phyloP scores from a whole-genome alignment of 1,139 yeast genomes.

The Suhomyces panamericanus region DNA sequence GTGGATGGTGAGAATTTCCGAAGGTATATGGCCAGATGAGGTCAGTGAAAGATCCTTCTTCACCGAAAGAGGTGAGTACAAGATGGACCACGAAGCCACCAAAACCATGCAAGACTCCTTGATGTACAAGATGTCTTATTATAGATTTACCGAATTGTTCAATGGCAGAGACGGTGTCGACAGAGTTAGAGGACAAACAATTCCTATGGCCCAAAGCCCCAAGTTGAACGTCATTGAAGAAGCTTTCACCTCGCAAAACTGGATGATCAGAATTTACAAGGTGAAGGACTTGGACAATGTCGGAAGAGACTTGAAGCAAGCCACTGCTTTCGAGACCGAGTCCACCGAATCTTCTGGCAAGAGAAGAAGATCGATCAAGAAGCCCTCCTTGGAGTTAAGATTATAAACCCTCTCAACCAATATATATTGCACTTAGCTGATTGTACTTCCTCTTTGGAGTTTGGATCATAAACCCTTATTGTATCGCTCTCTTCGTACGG shows the following conservation, averaged over 20 bases:
- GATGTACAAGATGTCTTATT: constrained; percentile 94
- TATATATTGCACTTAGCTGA: too few relatives aligned
- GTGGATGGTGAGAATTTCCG: constrained; percentile 99
- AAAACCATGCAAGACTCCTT: constrained; percentile 82
- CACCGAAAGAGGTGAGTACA: constrained; percentile 83
- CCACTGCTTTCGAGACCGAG: constrained; percentile 46
- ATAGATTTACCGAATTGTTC: constrained; percentile 76
- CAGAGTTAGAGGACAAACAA: constrained; percentile 82
- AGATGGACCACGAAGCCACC: constrained; percentile 80
- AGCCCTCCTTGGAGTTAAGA: constrained; percentile 55
- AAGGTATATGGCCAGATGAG: constrained; percentile 99
- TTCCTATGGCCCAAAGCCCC: constrained; percentile 59
- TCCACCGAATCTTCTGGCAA: constrained; percentile 27
- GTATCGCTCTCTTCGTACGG: too few relatives aligned
- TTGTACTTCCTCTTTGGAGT: too few relatives aligned
- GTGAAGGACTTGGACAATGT: constrained; percentile 86
- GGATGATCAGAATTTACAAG: constrained; percentile 94
- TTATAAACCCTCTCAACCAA: constrained; percentile 18
- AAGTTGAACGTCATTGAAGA: constrained; percentile 82
- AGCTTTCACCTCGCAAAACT: constrained; percentile 92
- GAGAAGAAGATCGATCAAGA: constrained; percentile 48
- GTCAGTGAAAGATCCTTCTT: constrained; percentile 82
- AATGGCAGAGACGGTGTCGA: constrained; percentile 72
- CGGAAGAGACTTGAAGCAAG: constrained; percentile 69
- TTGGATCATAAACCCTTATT: too few relatives aligned